These are phyloP conservation scores for Tulasnella calospora DNA, from an alignment of 768 basidiomycete genomes.

Conservation along the genomic window DNA sequence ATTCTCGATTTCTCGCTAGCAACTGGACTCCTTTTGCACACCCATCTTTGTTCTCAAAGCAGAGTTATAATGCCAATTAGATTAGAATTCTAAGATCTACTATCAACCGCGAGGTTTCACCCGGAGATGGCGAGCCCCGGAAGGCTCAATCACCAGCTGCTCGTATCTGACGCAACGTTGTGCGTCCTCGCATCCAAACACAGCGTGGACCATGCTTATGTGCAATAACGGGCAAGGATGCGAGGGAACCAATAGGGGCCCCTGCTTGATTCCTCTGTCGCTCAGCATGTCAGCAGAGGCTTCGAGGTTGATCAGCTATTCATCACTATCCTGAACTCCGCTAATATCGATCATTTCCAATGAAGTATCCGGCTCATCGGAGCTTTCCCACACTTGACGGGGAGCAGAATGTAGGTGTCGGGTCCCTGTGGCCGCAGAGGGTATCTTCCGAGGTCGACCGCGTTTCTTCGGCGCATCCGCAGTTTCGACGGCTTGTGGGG, in stretches of 20 bases:
- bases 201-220: too few relatives aligned
- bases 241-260: too few relatives aligned
- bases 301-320: neutral
- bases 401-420: neutral
- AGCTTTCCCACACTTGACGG: neutral
- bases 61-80: too few relatives aligned
- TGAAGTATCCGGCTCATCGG: slow-evolving; percentile 12
- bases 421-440: neutral
- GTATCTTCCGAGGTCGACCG: neutral
- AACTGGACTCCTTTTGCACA: neutral
- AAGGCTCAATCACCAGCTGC: too few relatives aligned
- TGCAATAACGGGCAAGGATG: too few relatives aligned
- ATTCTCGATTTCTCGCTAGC: neutral
- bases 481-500: neutral
- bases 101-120: too few relatives aligned
- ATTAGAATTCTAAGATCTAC: too few relatives aligned
- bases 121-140: too few relatives aligned
- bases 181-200: too few relatives aligned
- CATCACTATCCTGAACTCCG: neutral
- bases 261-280: too few relatives aligned
- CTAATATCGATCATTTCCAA: slow-evolving; percentile 19
- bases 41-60: neutral
- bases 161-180: too few relatives aligned
- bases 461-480: neutral
- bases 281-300: too few relatives aligned